Evolutionary conservation across 768 basidiomycete species (phyloP), one percentile per base, ranked within the genome.

Genomic region (Rossbeevera mucosa): DNA sequence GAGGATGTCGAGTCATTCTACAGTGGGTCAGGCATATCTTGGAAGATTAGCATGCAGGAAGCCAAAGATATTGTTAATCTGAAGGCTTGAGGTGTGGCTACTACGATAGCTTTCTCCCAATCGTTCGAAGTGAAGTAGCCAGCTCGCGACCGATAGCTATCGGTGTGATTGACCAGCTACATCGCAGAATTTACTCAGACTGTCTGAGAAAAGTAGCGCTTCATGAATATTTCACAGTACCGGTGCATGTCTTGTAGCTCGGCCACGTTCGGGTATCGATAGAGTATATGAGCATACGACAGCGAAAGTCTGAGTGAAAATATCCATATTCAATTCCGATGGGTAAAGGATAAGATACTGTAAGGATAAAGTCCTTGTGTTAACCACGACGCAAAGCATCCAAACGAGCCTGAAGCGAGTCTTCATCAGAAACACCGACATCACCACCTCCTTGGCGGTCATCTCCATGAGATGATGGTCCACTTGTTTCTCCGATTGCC

Each of bases 1-100:
- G 94, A 96, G 69, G 91, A 94, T 59, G 85, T 94, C 5, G 89
- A 94, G 57, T 91, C 94, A 49, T 96, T 97, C 67, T 97, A 93
- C 69, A 91, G 88, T 58, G 83, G 88, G 48, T 94, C 92, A 3
- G 94, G 94, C 18, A 92, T 96, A 56, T 79, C 83, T 12, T 95
- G 92, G 92, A 87, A 86, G 62, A 65, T 94, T 50, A 86, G 78
- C 56, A 75, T 82, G 57, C 80, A 84, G 52, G 92, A 95, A 59
- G 91, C 89, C 44, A 81, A 82, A 51, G 73, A 80, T 31, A 79
- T 91, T 49, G 80, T 81, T 38, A 79, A 72, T 36, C 73, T 93
- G 50, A 83, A 82, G 59, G 59, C 67, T 25, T 67, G 47, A 64
- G n/a, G 40, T 18, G 49, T 68, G 58, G 40, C 22, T 14, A 24